Conservation (phyloP, 495 filamentous ascomycete genomes). For the Hypomontagnella submonticulosa region DNA sequence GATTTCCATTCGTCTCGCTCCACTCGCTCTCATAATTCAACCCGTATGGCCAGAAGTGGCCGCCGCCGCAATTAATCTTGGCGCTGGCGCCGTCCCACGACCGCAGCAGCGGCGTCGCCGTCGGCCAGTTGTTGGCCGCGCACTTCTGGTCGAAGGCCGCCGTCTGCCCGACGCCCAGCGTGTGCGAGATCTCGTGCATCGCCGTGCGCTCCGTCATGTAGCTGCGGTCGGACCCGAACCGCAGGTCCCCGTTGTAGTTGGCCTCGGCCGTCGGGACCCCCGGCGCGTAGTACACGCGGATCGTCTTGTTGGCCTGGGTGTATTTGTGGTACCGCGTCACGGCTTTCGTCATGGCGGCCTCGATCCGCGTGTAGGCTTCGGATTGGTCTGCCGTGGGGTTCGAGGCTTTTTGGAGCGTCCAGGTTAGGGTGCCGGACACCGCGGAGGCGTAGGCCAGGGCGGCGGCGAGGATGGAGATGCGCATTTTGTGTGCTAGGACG, state of each 20-base stretch:
- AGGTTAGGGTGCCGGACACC: constrained; percentile 49
- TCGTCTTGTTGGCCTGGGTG: constrained; percentile 47
- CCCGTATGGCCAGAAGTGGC: constrained; percentile 58
- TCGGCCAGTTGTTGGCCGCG: constrained; percentile 52
- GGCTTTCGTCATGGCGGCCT: constrained; percentile 50
- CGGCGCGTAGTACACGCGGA: constrained; percentile 53
- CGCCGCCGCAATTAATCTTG: constrained; percentile 57
- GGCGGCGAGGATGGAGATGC: constrained; percentile 44
- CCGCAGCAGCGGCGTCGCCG: constrained; percentile 49
- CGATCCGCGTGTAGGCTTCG: constrained; percentile 54
- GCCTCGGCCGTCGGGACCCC: constrained; percentile 56
- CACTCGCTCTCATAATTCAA: constrained; percentile 56
- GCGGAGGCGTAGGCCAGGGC: constrained; percentile 38
- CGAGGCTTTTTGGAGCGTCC: constrained; percentile 42
- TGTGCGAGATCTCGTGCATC: constrained; percentile 59
- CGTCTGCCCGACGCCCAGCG: constrained; percentile 56
- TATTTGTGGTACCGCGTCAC: constrained; percentile 51
- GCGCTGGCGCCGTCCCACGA: constrained; percentile 52
- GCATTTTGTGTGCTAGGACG: constrained; percentile 43
- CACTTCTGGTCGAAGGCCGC: constrained; percentile 51
- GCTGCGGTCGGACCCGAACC: constrained; percentile 54
- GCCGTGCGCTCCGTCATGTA: constrained; percentile 61
- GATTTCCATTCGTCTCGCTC: constrained; percentile 54
- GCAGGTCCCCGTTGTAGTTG: constrained; percentile 57
- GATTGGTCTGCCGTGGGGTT: constrained; percentile 53